Evolutionary conservation across 169 alveolate genomes (phyloP).

Genomic region (Eimeria zaria): DNA sequence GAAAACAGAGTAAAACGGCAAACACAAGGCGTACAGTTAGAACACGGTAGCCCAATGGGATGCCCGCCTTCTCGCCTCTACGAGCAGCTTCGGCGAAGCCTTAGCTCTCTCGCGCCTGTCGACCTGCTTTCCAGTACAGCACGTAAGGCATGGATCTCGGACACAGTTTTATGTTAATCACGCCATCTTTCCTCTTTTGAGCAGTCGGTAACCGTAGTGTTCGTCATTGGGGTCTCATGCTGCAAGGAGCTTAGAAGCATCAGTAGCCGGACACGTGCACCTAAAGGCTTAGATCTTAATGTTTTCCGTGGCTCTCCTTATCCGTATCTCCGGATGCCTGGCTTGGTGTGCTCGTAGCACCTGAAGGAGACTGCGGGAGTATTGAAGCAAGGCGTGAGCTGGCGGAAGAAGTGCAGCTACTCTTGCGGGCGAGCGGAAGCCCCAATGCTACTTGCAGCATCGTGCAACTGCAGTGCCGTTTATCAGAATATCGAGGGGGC

Average conservation of each 20-base stretch:
- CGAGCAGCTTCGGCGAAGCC: slow-evolving; percentile 59
- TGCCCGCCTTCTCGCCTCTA: slow-evolving; percentile 72
- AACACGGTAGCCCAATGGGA: neutral
- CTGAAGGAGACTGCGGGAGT: slow-evolving; percentile 21
- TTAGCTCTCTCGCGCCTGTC: slow-evolving; percentile 48
- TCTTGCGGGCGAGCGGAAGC: slow-evolving; percentile 62
- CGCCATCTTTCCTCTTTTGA: neutral
- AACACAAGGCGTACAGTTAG: neutral
- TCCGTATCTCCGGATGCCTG: neutral
- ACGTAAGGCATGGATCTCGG: slow-evolving; percentile 9
- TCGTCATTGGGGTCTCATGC: neutral
- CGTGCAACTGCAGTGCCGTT: slow-evolving; percentile 77
- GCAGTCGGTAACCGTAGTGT: neutral
- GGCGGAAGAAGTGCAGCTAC: slow-evolving; percentile 40
- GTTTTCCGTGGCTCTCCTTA: neutral
- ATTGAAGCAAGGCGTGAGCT: slow-evolving; percentile 14
- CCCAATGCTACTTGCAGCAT: slow-evolving; percentile 30
- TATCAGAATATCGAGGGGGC: slow-evolving; percentile 72
- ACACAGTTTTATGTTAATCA: neutral
- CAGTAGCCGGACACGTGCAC: neutral
- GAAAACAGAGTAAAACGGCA: neutral
- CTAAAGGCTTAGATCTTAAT: neutral
- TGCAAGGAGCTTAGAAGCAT: neutral
- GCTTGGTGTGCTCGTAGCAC: slow-evolving; percentile 38
- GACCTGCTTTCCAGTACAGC: slow-evolving; percentile 50